Percentiles rank a stretch among this genome's conserved stretches.
These are phyloP conservation scores for Trametes cingulata DNA, from an alignment of 768 basidiomycete genomes.

Conservation along the genomic window DNA sequence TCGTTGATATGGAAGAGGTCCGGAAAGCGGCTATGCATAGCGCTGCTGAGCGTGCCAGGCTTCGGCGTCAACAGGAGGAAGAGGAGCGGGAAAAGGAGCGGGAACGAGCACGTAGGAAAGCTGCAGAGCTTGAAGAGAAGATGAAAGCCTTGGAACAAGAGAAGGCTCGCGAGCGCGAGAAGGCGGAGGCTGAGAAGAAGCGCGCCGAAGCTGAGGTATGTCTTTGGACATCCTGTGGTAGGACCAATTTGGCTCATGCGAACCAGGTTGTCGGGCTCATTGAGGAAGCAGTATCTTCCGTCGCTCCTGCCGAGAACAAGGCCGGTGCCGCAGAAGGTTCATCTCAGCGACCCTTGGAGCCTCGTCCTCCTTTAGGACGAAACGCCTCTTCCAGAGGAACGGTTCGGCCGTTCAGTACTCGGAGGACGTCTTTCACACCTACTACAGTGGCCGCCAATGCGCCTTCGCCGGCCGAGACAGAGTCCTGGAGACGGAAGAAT, in stretches of 20 bases:
- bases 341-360: constrained; percentile 4
- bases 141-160: constrained; percentile 45
- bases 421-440: constrained; percentile 21
- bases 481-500: constrained; percentile 69
- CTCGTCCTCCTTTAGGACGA: constrained; percentile 25
- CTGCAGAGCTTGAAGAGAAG: constrained; percentile 70
- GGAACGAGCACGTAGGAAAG: constrained; percentile 81
- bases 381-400: constrained; percentile 38
- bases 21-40: constrained; percentile 79
- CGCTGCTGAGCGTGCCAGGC: constrained; percentile 81
- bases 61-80: constrained; percentile 80
- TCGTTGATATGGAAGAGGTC: constrained; percentile 53
- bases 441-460: neutral
- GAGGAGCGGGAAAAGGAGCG: constrained; percentile 77
- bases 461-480: constrained; percentile 42
- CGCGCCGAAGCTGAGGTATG: constrained; percentile 25
- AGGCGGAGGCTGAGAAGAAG: constrained; percentile 17
- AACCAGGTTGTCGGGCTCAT: constrained; percentile 45
- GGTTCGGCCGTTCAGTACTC: constrained; percentile 30
- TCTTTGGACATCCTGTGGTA: neutral
- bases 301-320: neutral
- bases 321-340: neutral
- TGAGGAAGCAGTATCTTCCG: constrained; percentile 45
- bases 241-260: constrained; percentile 23
- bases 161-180: constrained; percentile 16